Evolutionary conservation across 352 stramenopile genomes (phyloP).

Genomic region (Phytophthora crassamura): DNA sequence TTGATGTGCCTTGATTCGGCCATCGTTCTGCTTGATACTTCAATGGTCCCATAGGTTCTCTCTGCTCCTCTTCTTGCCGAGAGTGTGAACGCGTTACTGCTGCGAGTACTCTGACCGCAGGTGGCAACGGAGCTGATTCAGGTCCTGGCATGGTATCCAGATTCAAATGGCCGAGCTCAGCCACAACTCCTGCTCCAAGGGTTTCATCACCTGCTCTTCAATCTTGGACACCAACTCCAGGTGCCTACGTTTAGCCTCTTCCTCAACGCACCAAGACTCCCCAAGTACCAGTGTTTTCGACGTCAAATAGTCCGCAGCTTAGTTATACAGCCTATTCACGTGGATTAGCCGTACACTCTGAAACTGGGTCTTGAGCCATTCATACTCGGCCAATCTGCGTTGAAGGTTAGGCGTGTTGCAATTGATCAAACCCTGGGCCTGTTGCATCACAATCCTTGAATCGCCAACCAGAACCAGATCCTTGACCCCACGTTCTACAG

Average conservation of each 20-base stretch:
- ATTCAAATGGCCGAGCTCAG: background rate
- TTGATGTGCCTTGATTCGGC: conserved; percentile 1
- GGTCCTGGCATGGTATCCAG: background rate
- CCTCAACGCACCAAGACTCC: no score
- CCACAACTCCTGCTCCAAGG: background rate
- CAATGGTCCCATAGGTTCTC: background rate
- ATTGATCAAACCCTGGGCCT: conserved; percentile 8
- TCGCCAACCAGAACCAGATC: background rate
- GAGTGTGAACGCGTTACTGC: background rate
- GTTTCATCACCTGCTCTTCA: conserved; percentile 5
- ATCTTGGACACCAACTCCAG: background rate
- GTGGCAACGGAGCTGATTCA: background rate
- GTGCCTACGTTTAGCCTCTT: background rate
- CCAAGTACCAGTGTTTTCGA: no score
- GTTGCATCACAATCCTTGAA: conserved; percentile 7
- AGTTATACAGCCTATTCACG: conserved; percentile 7
- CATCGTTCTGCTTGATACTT: conserved; percentile 10
- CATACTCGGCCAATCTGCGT: background rate
- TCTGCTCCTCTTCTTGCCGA: background rate
- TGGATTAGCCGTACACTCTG: background rate
- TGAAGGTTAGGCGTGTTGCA: conserved; percentile 12
- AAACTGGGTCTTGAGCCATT: background rate
- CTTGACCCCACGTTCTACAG: background rate
- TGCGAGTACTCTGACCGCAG: background rate
- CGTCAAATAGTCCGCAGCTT: no score